phyloP scores from a whole-genome alignment of 768 basidiomycete species.

The Pleurotus cornucopiae region DNA sequence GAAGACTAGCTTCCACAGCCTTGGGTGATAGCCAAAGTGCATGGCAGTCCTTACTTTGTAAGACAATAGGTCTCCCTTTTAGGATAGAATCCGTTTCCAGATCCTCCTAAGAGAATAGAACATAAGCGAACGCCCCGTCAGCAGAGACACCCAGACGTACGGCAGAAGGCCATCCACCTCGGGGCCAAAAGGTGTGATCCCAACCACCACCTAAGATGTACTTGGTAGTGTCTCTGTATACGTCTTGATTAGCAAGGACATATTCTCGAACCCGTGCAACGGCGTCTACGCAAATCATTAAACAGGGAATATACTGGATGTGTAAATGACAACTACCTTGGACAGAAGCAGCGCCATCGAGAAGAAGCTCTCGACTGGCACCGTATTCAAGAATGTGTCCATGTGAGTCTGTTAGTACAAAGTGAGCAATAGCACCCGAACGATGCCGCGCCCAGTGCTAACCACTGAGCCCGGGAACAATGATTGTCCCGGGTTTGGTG shows the following conservation, averaged over 20 bases:
- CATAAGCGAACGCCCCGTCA: not conserved
- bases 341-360: conserved; percentile 58
- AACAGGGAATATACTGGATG: not conserved
- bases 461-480: conserved; percentile 75
- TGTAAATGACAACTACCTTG: conserved; percentile 35
- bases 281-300: conserved; percentile 41
- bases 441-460: conserved; percentile 17
- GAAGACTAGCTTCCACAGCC: conserved; percentile 52
- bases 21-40: conserved; percentile 80
- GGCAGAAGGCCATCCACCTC: conserved; percentile 59
- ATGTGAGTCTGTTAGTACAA: conserved; percentile 59
- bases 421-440: no score
- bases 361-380: conserved; percentile 54
- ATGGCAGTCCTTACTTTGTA: conserved; percentile 87
- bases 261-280: conserved; percentile 57
- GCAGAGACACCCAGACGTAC: conserved; percentile 34
- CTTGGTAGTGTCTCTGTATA: conserved; percentile 50
- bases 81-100: conserved; percentile 70
- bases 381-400: conserved; percentile 79
- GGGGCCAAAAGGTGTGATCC: conserved; percentile 82
- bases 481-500: conserved; percentile 51
- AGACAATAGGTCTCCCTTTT: conserved; percentile 62
- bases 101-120: conserved; percentile 44
- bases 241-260: conserved; percentile 53
- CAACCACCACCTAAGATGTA: conserved; percentile 83